Conservation (phyloP, 2,329 filamentous ascomycete species). For the Hymenoscyphus salicellus region DNA sequence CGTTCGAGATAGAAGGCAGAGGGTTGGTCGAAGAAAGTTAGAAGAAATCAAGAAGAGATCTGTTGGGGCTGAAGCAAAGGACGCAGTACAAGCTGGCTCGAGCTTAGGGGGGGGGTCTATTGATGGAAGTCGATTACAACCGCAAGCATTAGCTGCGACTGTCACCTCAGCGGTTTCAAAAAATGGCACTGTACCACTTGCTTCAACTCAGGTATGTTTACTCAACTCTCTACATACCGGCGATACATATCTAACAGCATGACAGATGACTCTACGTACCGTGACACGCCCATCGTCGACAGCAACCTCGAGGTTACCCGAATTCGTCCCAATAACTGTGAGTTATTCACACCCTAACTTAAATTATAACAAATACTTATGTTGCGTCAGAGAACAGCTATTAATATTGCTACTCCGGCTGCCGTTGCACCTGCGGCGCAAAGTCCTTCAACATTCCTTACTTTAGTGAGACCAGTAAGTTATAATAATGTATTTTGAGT, state of each 20-base stretch:
- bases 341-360: background rate
- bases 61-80: background rate
- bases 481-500: background rate
- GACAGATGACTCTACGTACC: background rate
- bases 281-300: background rate
- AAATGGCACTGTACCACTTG: background rate
- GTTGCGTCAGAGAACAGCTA: background rate
- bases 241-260: background rate
- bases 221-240: background rate
- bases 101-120: too few species aligned
- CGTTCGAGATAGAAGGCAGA: background rate
- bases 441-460: background rate
- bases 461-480: background rate
- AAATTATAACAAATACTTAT: background rate
- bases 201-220: background rate
- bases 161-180: too few species aligned
- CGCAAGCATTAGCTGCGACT: too few species aligned
- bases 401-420: too few species aligned
- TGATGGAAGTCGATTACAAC: too few species aligned
- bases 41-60: background rate
- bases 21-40: too few species aligned
- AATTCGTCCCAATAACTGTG: background rate
- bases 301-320: background rate
- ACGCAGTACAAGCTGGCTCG: too few species aligned
- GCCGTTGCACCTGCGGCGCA: background rate